A percentile compares a stretch with the other conserved stretches of the same genome.
phyloP scores from a whole-genome alignment of 148 eudicot genomes.

The Vaccinium myrtillus region DNA sequence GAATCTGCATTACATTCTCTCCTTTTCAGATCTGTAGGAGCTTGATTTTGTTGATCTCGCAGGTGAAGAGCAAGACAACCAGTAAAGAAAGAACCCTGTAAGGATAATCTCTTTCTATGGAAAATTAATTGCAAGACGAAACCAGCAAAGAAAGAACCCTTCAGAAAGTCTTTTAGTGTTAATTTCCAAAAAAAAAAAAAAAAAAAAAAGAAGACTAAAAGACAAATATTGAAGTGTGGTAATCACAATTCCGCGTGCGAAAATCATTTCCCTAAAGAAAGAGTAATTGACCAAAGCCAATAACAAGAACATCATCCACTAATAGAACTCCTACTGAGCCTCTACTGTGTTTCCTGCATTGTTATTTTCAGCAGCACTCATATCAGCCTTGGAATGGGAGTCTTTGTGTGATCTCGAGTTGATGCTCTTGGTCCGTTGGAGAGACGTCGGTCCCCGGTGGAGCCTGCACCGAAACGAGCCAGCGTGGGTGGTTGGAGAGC shows the following conservation, averaged over 20 bases:
- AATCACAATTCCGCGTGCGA: too few species aligned
- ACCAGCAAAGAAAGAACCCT: too few species aligned
- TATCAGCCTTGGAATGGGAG: constrained; percentile 13
- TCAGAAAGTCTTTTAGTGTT: too few species aligned
- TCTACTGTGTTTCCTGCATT: neutral
- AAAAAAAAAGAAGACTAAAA: too few species aligned
- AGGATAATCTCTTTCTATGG: too few species aligned
- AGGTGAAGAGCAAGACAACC: neutral
- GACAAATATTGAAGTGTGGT: too few species aligned
- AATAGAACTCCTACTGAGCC: neutral
- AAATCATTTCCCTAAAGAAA: neutral
- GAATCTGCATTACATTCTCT: neutral
- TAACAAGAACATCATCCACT: neutral
- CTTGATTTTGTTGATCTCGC: neutral
- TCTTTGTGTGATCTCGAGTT: neutral
- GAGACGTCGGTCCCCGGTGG: constrained; percentile 25
- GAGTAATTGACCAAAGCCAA: neutral
- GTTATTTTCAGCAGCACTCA: neutral
- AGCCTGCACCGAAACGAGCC: constrained; percentile 53
- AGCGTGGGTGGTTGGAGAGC: constrained; percentile 52
- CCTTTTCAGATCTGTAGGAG: neutral
- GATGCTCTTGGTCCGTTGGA: constrained; percentile 37
- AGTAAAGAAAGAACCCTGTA: neutral
- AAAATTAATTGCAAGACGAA: too few species aligned
- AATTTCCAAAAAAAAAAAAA: too few species aligned